These are phyloP conservation scores for Cryptosporidium meleagridis DNA, from an alignment of 169 alveolate species.

Conservation along the genomic window DNA sequence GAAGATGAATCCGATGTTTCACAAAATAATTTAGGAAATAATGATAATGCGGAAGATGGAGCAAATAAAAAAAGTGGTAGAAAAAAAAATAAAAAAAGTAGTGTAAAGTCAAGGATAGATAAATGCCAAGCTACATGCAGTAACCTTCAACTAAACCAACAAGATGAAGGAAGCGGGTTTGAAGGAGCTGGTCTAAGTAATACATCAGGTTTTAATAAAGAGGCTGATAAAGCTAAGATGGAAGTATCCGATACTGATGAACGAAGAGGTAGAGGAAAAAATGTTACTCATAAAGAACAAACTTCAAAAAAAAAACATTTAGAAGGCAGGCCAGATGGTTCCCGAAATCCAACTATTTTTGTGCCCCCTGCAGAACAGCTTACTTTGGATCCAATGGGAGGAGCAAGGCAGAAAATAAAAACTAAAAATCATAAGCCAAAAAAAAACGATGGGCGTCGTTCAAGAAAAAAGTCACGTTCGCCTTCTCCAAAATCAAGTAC, in stretches of 20 bases:
- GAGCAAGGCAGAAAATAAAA: slow-evolving; percentile 4
- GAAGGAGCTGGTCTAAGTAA: not conserved
- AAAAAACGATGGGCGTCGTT: not conserved
- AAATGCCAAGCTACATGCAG: too few species aligned
- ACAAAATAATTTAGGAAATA: too few species aligned
- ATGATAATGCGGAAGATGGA: not conserved
- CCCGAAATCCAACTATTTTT: not conserved
- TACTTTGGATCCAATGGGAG: not conserved
- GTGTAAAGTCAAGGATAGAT: too few species aligned
- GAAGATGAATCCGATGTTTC: too few species aligned
- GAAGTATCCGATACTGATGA: not conserved
- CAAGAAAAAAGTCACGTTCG: not conserved
- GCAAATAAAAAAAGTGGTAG: not conserved
- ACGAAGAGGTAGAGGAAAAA: not conserved
- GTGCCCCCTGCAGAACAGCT: not conserved
- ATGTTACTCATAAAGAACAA: not conserved
- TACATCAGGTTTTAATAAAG: not conserved
- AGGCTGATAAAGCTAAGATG: not conserved
- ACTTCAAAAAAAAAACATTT: not conserved
- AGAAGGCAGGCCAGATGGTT: not conserved
- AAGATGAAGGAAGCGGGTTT: not conserved
- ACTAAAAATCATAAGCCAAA: too few species aligned
- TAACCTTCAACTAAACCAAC: too few species aligned
- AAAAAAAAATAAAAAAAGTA: not conserved
- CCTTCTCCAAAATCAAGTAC: not conserved